Conservation (phyloP, 768 basidiomycete genomes). For the Suillus luteus region DNA sequence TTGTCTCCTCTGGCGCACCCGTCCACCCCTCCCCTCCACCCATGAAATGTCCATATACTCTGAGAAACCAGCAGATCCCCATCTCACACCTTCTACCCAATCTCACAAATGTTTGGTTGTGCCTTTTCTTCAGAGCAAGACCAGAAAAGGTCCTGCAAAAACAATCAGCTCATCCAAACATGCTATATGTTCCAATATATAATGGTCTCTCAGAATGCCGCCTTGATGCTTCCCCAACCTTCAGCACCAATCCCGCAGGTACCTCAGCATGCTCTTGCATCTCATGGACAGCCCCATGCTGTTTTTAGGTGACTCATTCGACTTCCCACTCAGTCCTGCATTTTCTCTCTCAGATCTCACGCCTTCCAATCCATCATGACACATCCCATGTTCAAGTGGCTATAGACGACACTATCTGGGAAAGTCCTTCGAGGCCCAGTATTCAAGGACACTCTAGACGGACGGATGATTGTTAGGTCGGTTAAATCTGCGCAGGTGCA, state of each 20-base stretch:
- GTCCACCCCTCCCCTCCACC: constrained; percentile 27
- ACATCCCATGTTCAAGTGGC: not conserved
- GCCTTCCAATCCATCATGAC: constrained; percentile 26
- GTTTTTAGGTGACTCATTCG: constrained; percentile 27
- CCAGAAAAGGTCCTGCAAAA: constrained; percentile 28
- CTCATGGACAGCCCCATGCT: constrained; percentile 36
- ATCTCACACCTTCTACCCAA: constrained; percentile 4
- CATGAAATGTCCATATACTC: constrained; percentile 37
- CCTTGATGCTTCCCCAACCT: no score
- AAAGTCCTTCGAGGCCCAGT: not conserved
- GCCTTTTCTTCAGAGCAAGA: constrained; percentile 43
- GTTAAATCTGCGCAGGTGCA: not conserved
- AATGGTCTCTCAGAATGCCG: no score
- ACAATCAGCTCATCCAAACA: constrained; percentile 18
- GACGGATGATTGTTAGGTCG: constrained; percentile 2
- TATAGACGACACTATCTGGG: not conserved
- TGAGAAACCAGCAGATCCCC: constrained; percentile 20
- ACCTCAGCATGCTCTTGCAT: no score
- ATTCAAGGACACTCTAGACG: not conserved
- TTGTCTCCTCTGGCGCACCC: constrained; percentile 53
- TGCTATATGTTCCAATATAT: constrained; percentile 30
- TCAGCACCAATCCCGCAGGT: no score
- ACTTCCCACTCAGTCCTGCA: constrained; percentile 41
- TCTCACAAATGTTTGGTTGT: constrained; percentile 53
- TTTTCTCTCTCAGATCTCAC: constrained; percentile 39